Evolutionary conservation across 257 asterid genomes (phyloP).

Genomic region (Paulownia fortunei): DNA sequence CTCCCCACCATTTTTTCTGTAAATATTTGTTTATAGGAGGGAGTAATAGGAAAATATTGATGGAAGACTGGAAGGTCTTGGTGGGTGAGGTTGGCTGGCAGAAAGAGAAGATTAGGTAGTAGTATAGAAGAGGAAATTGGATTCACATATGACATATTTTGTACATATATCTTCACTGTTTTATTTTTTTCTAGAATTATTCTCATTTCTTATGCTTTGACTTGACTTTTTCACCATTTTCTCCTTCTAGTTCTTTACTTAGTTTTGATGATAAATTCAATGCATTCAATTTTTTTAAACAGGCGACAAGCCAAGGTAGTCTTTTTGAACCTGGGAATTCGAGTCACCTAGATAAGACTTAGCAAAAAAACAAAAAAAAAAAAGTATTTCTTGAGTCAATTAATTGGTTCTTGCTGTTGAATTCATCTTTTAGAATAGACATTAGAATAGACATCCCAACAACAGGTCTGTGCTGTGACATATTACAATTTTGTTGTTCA

Average conservation of each 20-base stretch:
- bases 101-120: slow-evolving; percentile 31
- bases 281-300: not conserved
- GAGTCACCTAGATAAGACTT: too few species aligned
- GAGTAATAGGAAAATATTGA: too few species aligned
- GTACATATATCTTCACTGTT: slow-evolving; percentile 21
- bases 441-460: slow-evolving; percentile 1
- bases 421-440: too few species aligned
- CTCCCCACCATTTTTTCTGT: slow-evolving; percentile 18
- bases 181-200: not conserved
- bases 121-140: slow-evolving; percentile 24
- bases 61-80: too few species aligned
- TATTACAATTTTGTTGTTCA: not conserved
- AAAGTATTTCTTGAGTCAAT: not conserved
- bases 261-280: not conserved
- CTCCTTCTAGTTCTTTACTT: not conserved
- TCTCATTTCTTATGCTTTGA: not conserved
- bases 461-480: slow-evolving; percentile 21
- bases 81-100: too few species aligned
- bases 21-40: too few species aligned
- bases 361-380: too few species aligned
- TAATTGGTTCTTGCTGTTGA: not conserved
- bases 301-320: too few species aligned
- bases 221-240: not conserved
- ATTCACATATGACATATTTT: slow-evolving; percentile 20
- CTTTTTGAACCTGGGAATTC: too few species aligned